phyloP scores from a whole-genome alignment of 2,329 filamentous ascomycete species.

The Colletotrichum shisoi region DNA sequence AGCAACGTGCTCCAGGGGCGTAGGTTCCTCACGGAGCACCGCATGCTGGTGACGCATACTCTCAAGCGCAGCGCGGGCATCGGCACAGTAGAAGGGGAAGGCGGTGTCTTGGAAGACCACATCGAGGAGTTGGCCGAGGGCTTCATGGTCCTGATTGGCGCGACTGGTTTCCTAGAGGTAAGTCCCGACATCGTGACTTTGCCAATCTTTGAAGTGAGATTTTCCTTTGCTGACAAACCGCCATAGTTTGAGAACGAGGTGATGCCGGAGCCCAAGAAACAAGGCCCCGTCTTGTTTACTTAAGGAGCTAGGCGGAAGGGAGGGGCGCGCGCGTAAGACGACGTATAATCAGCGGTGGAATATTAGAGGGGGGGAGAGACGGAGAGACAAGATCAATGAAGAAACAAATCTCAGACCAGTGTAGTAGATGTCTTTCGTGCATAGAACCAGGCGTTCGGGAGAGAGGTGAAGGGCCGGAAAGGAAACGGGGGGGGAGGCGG shows the following conservation, averaged over 20 bases:
- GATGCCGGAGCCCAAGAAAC: constrained; percentile 47
- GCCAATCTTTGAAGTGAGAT: not conserved
- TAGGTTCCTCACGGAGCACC: constrained; percentile 81
- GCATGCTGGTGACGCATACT: constrained; percentile 83
- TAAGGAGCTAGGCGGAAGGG: constrained; percentile 40
- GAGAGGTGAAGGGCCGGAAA: constrained; percentile 18
- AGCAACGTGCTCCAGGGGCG: constrained; percentile 84
- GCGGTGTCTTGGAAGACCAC: constrained; percentile 62
- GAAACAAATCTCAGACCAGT: constrained; percentile 3
- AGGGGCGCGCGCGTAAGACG: not conserved
- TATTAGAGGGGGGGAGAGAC: constrained; percentile 11
- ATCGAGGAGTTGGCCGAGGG: constrained; percentile 83
- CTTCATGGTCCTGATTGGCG: constrained; percentile 81
- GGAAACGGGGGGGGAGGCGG: constrained; percentile 12
- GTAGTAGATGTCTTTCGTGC: constrained; percentile 31
- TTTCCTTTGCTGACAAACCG: constrained; percentile 13
- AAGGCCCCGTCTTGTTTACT: constrained; percentile 53
- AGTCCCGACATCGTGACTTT: constrained; percentile 45
- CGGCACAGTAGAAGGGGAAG: constrained; percentile 57
- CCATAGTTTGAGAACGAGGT: constrained; percentile 54
- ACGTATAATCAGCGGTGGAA: constrained; percentile 9
- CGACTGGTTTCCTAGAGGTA: constrained; percentile 88
- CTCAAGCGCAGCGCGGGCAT: constrained; percentile 90
- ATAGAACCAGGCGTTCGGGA: constrained; percentile 39
- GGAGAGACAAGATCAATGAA: not conserved